Evolutionary conservation across 495 filamentous ascomycete genomes (phyloP), one percentile per base, ranked within the genome.

Genomic region (Penicillium subrubescens): DNA sequence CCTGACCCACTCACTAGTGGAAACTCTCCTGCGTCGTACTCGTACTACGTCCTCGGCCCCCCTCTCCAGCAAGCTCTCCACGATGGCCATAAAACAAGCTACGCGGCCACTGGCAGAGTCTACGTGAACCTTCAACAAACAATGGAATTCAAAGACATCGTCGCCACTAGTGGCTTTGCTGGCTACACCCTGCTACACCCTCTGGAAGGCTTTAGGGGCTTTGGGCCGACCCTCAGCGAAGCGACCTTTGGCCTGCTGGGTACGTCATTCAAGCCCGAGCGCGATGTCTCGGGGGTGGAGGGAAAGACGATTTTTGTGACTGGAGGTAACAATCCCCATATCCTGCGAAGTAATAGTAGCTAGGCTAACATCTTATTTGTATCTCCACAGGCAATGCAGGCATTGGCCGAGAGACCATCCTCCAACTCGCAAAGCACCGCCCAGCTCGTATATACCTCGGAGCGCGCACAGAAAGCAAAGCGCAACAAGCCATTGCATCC

Each of bases 401-500:
- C 3, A 79, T 92, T 5, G 90, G 90, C 63, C 84, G 84, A 72
- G 85, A 88, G 66, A 84, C 88, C 19, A 76, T 90, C 53, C 74
- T 84, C 60, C 83, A 87, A 31, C 82, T 91, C 11, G 85, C 86
- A 25, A 79, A 81, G 57, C 89, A 91, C 68, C 66, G 78, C 39
- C 87, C 89, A 17, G 70, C 81, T 10, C 82, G 84, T 17, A 86
- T 93, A 59, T 90, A 84, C 76, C 80, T 92, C 57, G 84, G 83
- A 56, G 86, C 87, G 5, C 86, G 90, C 48, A 85, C 74, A 8
- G 71, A 76, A 37, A 71, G 71, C 35, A 88, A 86, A 71, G 86
- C 82, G 6, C 73, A 75, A 37, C 73, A 75, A 23, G 81, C 85
- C 8, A 85, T 89, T 39, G 61, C 61, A 8, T 79, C 79, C 3